Conservation (phyloP, 163 green algal genomes). For the Scenedesmus sp. region DNA sequence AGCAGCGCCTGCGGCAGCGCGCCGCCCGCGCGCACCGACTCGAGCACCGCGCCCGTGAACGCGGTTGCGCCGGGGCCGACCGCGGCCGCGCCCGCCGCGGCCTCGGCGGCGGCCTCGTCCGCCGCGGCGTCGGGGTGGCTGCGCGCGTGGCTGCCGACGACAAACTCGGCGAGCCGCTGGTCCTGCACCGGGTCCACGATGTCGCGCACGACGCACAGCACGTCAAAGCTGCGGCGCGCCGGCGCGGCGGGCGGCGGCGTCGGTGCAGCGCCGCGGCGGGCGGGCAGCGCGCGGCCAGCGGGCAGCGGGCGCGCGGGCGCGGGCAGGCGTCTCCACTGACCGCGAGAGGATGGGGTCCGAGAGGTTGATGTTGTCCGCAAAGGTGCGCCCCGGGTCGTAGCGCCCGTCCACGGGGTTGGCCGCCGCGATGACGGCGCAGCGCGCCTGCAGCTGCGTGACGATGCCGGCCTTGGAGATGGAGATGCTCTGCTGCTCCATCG, state of each 20-base stretch:
- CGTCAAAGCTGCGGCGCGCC: constrained; percentile 85
- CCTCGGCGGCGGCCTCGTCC: neutral
- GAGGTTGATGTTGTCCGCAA: constrained; percentile 97
- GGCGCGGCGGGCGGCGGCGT: no score
- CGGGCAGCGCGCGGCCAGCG: no score
- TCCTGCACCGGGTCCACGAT: constrained; percentile 93
- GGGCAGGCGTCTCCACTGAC: constrained; percentile 46
- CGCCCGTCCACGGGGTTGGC: constrained; percentile 96
- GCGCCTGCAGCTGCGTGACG: constrained; percentile 94
- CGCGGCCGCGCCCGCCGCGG: neutral
- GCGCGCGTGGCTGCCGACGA: constrained; percentile 87
- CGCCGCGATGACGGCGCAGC: constrained; percentile 98
- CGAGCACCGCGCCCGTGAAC: neutral
- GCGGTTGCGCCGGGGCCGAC: neutral
- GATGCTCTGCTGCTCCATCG: constrained; percentile 99
- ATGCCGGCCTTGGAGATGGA: constrained; percentile 99
- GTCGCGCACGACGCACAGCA: constrained; percentile 96
- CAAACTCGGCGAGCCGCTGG: constrained; percentile 93
- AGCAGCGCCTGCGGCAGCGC: constrained; percentile 74
- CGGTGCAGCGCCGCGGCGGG: no score
- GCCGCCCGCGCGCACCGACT: no score
- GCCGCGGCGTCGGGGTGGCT: constrained; percentile 36
- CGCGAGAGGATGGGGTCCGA: constrained; percentile 97
- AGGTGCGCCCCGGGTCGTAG: constrained; percentile 92
- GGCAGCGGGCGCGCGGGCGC: neutral